phyloP scores from a whole-genome alignment of 129 eudicot genomes.

The Lactuca sativa region DNA sequence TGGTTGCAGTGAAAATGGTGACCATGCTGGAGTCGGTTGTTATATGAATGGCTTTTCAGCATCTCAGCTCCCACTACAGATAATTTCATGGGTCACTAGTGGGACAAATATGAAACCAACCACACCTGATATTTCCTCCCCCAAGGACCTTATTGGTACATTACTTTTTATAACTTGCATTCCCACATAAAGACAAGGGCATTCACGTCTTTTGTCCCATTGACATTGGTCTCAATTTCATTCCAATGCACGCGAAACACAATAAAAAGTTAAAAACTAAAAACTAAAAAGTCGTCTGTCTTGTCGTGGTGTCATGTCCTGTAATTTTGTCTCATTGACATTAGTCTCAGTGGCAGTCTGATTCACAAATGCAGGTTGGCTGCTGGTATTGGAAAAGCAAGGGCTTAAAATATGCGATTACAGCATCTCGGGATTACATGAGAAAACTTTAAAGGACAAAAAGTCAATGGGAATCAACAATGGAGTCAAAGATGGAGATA shows the following conservation, averaged over 20 bases:
- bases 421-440: constrained; percentile 29
- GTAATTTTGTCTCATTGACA: background rate
- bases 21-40: constrained; percentile 35
- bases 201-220: too few species aligned
- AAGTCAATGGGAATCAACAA: constrained; percentile 13
- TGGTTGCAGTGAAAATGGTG: constrained; percentile 42
- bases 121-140: constrained; percentile 42
- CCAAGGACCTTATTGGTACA: constrained; percentile 60
- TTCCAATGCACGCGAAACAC: too few species aligned
- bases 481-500: constrained; percentile 27
- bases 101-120: constrained; percentile 32
- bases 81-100: constrained; percentile 43
- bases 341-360: background rate
- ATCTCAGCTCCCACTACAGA: constrained; percentile 48
- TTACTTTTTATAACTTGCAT: constrained; percentile 2
- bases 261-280: too few species aligned
- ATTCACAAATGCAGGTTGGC: constrained; percentile 48
- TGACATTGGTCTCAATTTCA: too few species aligned
- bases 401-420: constrained; percentile 51
- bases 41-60: constrained; percentile 47
- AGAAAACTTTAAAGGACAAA: constrained; percentile 36
- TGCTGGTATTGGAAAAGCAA: constrained; percentile 47
- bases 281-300: background rate
- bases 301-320: background rate
- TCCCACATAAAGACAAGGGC: background rate